phyloP scores from a whole-genome alignment of 1,284 basidiomycete genomes.

The Apiotrichum mycotoxinovorans region DNA sequence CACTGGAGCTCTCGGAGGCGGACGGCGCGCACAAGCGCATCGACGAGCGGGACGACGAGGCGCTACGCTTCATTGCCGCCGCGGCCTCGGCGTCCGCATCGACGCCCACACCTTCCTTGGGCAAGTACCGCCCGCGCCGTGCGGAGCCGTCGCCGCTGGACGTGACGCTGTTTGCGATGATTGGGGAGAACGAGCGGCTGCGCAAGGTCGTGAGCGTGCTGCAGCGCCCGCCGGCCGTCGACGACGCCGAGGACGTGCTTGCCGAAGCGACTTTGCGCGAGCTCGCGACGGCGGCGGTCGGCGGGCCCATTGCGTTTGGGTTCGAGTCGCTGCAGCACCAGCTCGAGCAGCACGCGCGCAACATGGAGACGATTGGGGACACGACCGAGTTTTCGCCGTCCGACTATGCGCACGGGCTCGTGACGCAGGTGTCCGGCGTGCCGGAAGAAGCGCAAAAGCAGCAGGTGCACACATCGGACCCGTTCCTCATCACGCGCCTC shows the following conservation, averaged over 20 bases:
- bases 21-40: neutral
- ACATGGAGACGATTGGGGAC: neutral
- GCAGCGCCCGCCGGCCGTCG: slow-evolving; percentile 3
- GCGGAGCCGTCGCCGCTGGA: slow-evolving; percentile 7
- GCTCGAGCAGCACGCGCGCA: slow-evolving; percentile 10
- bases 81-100: neutral
- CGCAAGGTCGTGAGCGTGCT: slow-evolving; percentile 8
- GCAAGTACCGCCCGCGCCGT: neutral
- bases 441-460: neutral
- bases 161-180: slow-evolving; percentile 7
- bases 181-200: slow-evolving; percentile 19
- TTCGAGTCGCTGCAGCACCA: slow-evolving; percentile 20
- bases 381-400: neutral
- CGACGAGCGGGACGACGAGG: neutral
- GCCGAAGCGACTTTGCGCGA: slow-evolving; percentile 20
- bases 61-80: neutral
- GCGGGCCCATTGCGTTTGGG: slow-evolving; percentile 1
- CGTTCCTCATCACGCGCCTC: slow-evolving; percentile 12
- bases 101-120: neutral
- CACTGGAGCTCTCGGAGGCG: neutral
- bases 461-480: slow-evolving; percentile 5
- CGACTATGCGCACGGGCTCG: slow-evolving; percentile 22
- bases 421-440: slow-evolving; percentile 8
- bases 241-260: slow-evolving; percentile 5
- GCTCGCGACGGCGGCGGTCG: slow-evolving; percentile 19